Conservation (phyloP, 257 asterid genomes). For the Orobanche coerulescens region DNA sequence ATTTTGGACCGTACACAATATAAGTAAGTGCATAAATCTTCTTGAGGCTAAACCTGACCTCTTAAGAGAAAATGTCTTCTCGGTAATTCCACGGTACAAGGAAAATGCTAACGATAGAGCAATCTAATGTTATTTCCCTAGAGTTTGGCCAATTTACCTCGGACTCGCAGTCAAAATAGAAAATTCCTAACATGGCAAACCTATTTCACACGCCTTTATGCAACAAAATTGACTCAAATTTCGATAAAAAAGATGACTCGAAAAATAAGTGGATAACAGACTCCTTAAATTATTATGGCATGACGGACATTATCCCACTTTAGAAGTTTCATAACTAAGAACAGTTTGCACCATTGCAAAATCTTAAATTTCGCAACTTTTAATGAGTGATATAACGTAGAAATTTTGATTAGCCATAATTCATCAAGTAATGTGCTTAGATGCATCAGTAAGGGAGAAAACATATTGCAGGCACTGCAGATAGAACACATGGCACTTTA, state of each 20-base stretch:
- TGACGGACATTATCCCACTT: background rate
- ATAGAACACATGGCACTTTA: background rate
- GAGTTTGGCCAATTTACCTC: background rate
- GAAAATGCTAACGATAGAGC: background rate
- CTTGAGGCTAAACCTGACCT: too few relatives aligned
- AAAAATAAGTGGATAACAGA: too few relatives aligned
- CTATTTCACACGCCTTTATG: background rate
- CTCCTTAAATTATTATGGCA: background rate
- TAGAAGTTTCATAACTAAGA: background rate
- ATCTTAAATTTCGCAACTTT: too few relatives aligned
- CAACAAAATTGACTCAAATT: background rate
- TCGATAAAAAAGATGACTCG: background rate
- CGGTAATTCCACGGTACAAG: background rate
- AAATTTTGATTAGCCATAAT: too few relatives aligned
- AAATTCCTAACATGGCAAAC: background rate
- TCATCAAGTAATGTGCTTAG: too few relatives aligned
- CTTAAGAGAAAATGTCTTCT: too few relatives aligned
- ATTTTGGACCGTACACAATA: too few relatives aligned
- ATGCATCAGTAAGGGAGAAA: too few relatives aligned
- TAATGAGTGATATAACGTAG: too few relatives aligned
- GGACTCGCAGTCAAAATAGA: background rate
- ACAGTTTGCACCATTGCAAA: background rate
- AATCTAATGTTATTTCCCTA: background rate
- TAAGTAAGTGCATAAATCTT: too few relatives aligned
- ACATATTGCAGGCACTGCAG: too few relatives aligned